Conservation (phyloP, 2,329 filamentous ascomycete species). For the Pezicula neosporulosa region DNA sequence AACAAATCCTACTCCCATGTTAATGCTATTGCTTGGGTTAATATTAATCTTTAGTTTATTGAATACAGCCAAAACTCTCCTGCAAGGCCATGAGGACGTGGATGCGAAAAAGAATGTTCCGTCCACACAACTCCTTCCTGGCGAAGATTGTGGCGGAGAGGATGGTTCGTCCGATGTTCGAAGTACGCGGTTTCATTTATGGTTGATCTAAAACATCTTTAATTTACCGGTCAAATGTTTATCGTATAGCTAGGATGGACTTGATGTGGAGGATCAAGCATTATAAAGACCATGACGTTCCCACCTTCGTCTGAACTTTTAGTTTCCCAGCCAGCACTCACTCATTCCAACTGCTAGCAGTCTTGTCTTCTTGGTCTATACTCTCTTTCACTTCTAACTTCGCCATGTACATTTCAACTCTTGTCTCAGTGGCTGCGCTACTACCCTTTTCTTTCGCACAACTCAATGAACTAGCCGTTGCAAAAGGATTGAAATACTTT, state of each 20-base stretch:
- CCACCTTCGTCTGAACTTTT: neutral
- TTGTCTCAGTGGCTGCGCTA: constrained; percentile 5
- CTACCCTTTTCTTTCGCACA: constrained; percentile 10
- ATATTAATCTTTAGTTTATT: neutral
- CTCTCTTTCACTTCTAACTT: neutral
- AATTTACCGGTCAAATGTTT: neutral
- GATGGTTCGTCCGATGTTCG: neutral
- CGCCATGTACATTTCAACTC: constrained; percentile 1
- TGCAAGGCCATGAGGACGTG: too few relatives aligned
- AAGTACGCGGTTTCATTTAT: neutral
- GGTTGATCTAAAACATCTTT: neutral
- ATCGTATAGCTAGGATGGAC: neutral
- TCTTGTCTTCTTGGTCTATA: neutral
- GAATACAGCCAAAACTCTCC: too few relatives aligned
- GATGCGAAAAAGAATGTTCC: too few relatives aligned
- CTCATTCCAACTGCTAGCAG: neutral
- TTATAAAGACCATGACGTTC: neutral
- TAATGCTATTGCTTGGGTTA: neutral
- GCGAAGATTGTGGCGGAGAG: neutral
- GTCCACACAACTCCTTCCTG: neutral
- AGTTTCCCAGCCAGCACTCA: neutral
- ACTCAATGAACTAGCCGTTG: constrained; percentile 41
- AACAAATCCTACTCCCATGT: neutral
- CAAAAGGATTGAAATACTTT: constrained; percentile 52
- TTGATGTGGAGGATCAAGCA: neutral